These are phyloP conservation scores for Solioccasus polychromus DNA, from an alignment of 768 basidiomycete genomes.

Conservation along the genomic window DNA sequence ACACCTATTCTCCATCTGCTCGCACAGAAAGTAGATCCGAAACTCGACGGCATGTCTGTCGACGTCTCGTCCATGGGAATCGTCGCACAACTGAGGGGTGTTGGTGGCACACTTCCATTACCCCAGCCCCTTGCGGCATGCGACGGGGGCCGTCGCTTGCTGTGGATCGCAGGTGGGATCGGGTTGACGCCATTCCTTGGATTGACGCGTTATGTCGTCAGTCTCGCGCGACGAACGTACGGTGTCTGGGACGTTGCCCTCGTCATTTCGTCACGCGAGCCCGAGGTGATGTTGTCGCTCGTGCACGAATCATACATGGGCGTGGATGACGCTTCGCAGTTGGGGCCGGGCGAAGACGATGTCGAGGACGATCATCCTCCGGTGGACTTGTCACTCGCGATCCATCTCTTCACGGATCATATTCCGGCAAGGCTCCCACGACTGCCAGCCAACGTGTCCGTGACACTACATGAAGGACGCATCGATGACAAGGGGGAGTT, in stretches of 20 bases:
- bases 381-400: slow-evolving; percentile 14
- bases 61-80: slow-evolving; percentile 35
- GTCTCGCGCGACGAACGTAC: slow-evolving; percentile 11
- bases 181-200: slow-evolving; percentile 64
- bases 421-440: not conserved
- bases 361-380: not conserved
- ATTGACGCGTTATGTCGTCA: slow-evolving; percentile 36
- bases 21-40: slow-evolving; percentile 14
- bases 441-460: slow-evolving; percentile 8
- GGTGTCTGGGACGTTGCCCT: slow-evolving; percentile 44
- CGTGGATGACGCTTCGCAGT: not conserved
- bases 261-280: slow-evolving; percentile 51
- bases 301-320: slow-evolving; percentile 30
- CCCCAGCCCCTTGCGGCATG: slow-evolving; percentile 22
- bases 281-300: slow-evolving; percentile 46
- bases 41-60: not conserved
- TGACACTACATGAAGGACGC: slow-evolving; percentile 16
- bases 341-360: not conserved
- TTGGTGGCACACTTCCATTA: slow-evolving; percentile 47
- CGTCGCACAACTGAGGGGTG: slow-evolving; percentile 46
- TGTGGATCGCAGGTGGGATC: slow-evolving; percentile 67
- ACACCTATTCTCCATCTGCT: slow-evolving; percentile 55
- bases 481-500: slow-evolving; percentile 18
- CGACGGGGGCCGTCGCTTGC: slow-evolving; percentile 31
- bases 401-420: slow-evolving; percentile 16